Conservation (phyloP, 2,329 filamentous ascomycete species). For the Tolypocladium paradoxum region DNA sequence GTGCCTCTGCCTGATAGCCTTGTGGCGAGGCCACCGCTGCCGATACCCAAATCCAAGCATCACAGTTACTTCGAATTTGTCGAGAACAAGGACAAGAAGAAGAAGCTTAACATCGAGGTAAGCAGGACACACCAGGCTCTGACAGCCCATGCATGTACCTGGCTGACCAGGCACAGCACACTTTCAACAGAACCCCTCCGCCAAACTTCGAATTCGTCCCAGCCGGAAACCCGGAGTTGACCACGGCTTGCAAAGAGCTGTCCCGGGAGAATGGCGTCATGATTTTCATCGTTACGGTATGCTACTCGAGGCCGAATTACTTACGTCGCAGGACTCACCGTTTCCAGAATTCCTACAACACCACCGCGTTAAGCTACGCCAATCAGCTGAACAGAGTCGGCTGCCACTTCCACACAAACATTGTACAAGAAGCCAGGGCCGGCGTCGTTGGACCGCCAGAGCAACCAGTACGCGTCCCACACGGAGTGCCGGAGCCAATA, state of each 20-base stretch:
- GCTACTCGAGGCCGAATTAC: background rate
- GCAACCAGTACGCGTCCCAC: conserved; percentile 7
- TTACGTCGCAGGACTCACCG: background rate
- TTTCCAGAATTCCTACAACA: conserved; percentile 17
- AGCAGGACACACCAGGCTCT: background rate
- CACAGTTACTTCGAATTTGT: conserved; percentile 54
- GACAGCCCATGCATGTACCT: background rate
- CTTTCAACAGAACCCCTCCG: conserved; percentile 38
- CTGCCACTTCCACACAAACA: conserved; percentile 47
- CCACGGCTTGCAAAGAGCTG: conserved; percentile 51
- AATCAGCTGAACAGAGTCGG: conserved; percentile 49
- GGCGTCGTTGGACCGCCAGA: conserved; percentile 15
- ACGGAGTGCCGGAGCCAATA: conserved; percentile 40
- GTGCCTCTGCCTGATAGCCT: conserved; percentile 18
- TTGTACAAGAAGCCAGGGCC: conserved; percentile 44
- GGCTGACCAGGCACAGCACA: conserved; percentile 34
- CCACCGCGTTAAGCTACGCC: conserved; percentile 27
- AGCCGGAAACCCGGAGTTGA: conserved; percentile 50
- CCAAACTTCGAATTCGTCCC: conserved; percentile 54
- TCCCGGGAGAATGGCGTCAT: conserved; percentile 51
- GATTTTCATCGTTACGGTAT: conserved; percentile 57
- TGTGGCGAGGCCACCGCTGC: conserved; percentile 25
- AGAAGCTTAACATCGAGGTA: conserved; percentile 54
- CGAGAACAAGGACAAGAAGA: conserved; percentile 53
- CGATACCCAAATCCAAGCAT: conserved; percentile 40